Conservation (phyloP, 2,329 filamentous ascomycete species). For the Eurotiales sp. region DNA sequence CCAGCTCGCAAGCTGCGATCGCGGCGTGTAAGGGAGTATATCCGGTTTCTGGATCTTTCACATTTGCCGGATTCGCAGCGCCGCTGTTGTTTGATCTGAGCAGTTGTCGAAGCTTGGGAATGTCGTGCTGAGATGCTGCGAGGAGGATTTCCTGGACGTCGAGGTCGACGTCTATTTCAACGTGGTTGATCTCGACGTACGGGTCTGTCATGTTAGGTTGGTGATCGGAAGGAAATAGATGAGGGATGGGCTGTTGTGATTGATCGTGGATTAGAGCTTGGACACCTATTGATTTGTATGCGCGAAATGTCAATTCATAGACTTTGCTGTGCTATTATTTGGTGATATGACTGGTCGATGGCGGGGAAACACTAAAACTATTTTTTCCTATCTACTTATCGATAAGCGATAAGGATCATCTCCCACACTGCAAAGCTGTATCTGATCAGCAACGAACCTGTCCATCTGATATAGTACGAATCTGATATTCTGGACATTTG, state of each 20-base stretch:
- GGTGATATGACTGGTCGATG: neutral
- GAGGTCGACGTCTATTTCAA: conserved; percentile 31
- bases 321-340: too few species aligned
- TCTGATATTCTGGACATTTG: too few species aligned
- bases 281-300: too few species aligned
- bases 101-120: conserved; percentile 64
- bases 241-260: too few species aligned
- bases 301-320: too few species aligned
- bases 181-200: conserved; percentile 3
- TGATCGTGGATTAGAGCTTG: too few species aligned
- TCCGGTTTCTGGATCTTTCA: conserved; percentile 79
- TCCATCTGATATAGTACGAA: too few species aligned
- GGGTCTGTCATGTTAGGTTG: conserved; percentile 10
- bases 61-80: conserved; percentile 58
- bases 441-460: too few species aligned
- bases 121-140: conserved; percentile 64
- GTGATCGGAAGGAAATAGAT: neutral
- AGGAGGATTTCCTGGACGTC: conserved; percentile 60
- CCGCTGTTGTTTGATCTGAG: conserved; percentile 51
- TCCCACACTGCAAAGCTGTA: neutral
- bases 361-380: neutral
- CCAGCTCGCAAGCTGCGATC: conserved; percentile 66
- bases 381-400: neutral
- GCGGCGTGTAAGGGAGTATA: conserved; percentile 87
- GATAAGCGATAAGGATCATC: neutral